A percentile compares a stretch with the other conserved stretches of the same genome.
Conservation (phyloP, 1,284 basidiomycete species). For the Anthracocystis walkeri region DNA sequence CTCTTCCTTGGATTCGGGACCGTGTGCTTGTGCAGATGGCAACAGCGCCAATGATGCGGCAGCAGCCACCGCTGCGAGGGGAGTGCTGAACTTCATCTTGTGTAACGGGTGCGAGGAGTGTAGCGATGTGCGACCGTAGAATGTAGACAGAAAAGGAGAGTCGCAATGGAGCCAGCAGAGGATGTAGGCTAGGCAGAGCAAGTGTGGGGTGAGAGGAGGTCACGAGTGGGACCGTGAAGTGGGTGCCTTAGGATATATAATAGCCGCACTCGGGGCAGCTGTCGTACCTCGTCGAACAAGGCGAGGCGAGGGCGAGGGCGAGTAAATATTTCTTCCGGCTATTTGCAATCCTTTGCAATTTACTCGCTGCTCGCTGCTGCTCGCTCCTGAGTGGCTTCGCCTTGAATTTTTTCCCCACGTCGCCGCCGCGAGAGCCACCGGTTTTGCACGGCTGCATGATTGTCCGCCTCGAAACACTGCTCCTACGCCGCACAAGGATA, state of each 20-base stretch:
- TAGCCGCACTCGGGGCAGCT: background rate
- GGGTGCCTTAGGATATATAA: background rate
- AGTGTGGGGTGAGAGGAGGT: background rate
- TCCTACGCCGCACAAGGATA: background rate
- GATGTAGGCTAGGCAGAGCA: background rate
- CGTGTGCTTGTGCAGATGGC: slow-evolving; percentile 59
- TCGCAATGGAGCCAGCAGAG: slow-evolving; percentile 3
- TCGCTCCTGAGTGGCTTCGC: background rate
- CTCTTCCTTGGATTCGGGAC: slow-evolving; percentile 64
- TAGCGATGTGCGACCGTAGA: background rate
- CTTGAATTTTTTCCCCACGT: slow-evolving; percentile 7
- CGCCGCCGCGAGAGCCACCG: background rate
- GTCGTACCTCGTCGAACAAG: background rate
- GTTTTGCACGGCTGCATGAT: slow-evolving; percentile 3
- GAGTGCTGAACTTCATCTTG: slow-evolving; percentile 45
- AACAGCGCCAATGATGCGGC: slow-evolving; percentile 38
- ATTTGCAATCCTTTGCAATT: slow-evolving; percentile 22
- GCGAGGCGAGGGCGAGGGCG: background rate
- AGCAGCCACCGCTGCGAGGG: slow-evolving; percentile 39
- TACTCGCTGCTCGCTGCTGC: too few relatives aligned
- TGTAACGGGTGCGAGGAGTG: background rate
- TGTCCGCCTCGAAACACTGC: background rate
- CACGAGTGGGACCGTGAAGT: background rate
- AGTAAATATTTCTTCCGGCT: slow-evolving; percentile 42
- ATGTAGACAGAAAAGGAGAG: background rate